These are phyloP conservation scores for Immersiella caudata DNA, from an alignment of 495 filamentous ascomycete species.

Conservation along the genomic window DNA sequence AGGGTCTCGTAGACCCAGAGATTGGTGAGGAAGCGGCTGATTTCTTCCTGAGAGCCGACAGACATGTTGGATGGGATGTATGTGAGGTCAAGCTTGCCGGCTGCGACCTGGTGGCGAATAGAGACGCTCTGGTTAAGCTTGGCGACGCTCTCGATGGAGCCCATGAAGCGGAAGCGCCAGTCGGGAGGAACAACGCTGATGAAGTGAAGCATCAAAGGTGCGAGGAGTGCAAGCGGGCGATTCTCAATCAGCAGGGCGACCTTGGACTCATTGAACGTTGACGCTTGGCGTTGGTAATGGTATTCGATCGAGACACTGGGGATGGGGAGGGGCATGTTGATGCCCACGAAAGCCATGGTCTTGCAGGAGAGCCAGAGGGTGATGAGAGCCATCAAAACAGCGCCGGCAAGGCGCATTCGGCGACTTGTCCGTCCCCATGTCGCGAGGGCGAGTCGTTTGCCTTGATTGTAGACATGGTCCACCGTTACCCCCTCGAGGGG, in stretches of 20 bases:
- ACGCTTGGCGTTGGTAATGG: conserved; percentile 25
- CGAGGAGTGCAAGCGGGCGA: conserved; percentile 46
- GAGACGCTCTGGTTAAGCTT: conserved; percentile 43
- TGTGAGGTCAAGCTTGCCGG: conserved; percentile 52
- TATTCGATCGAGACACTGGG: conserved; percentile 40
- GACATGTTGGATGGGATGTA: conserved; percentile 50
- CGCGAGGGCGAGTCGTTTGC: conserved; percentile 23
- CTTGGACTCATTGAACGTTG: conserved; percentile 51
- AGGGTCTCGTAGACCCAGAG: conserved; percentile 50
- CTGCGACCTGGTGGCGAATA: conserved; percentile 40
- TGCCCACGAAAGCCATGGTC: conserved; percentile 17
- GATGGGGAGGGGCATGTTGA: conserved; percentile 19
- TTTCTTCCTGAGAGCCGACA: conserved; percentile 47
- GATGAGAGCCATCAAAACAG: conserved; percentile 27
- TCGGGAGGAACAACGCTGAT: conserved; percentile 55
- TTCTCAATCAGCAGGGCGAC: conserved; percentile 56
- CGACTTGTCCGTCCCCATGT: conserved; percentile 39
- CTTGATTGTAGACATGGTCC: conserved; percentile 23
- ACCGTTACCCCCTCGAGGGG: background rate
- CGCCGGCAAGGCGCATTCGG: conserved; percentile 36
- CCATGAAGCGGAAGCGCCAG: conserved; percentile 59
- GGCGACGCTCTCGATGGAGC: conserved; percentile 41
- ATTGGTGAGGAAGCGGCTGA: conserved; percentile 49
- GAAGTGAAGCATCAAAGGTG: conserved; percentile 54
- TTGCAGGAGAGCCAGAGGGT: conserved; percentile 23